Percentiles rank a stretch among this genome's conserved stretches.
Conservation (phyloP, 148 eudicot genomes). For the Euryodendron excelsum region DNA sequence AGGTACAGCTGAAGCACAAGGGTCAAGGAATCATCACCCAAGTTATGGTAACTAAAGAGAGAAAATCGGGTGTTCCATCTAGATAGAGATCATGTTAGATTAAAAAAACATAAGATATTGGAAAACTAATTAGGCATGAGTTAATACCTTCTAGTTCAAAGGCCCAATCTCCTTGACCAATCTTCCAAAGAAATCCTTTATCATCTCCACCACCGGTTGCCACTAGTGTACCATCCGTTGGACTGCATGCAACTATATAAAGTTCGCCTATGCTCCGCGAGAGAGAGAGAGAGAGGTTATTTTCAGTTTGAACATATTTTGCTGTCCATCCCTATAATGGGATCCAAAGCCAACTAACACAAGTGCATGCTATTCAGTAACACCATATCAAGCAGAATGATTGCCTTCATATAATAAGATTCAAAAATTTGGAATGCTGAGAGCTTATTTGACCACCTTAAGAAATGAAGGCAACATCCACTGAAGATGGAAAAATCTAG, state of each 20-base stretch:
- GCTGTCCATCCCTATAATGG: neutral
- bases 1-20: constrained; percentile 12
- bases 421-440: neutral
- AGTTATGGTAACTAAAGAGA: neutral
- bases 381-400: neutral
- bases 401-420: neutral
- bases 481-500: neutral
- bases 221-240: constrained; percentile 72
- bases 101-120: neutral
- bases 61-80: neutral
- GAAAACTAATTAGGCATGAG: neutral
- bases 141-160: constrained; percentile 73
- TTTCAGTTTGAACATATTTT: neutral
- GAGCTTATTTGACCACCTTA: constrained; percentile 1
- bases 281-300: neutral
- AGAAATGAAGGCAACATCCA: neutral
- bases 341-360: neutral
- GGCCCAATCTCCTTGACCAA: constrained; percentile 92
- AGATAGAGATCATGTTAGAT: neutral
- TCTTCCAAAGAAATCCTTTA: constrained; percentile 89
- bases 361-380: neutral
- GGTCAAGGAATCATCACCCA: neutral
- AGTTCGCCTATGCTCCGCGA: constrained; percentile 70
- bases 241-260: constrained; percentile 79
- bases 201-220: constrained; percentile 98